Evolutionary conservation across 2,329 filamentous ascomycete genomes (phyloP).

Genomic region (Didymella segeticola): DNA sequence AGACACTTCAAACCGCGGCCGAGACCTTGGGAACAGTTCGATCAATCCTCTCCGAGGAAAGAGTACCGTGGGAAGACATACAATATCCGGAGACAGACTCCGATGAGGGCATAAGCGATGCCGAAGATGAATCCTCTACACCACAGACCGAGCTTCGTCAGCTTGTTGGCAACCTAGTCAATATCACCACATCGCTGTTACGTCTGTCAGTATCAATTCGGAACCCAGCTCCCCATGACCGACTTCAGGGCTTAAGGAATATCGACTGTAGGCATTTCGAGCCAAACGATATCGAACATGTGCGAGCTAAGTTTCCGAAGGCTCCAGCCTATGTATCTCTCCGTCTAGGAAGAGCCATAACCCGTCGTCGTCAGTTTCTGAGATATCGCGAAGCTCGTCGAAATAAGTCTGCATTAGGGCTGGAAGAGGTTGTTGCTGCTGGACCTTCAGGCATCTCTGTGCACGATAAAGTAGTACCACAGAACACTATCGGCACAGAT

Average conservation of each 20-base stretch:
- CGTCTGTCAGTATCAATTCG: slow-evolving; percentile 40
- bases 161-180: slow-evolving; percentile 23
- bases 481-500: too few relatives aligned
- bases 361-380: slow-evolving; percentile 39
- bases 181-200: slow-evolving; percentile 40
- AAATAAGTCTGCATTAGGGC: slow-evolving; percentile 15
- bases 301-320: slow-evolving; percentile 32
- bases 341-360: slow-evolving; percentile 40
- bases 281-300: slow-evolving; percentile 36
- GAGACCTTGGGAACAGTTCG: slow-evolving; percentile 19
- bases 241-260: slow-evolving; percentile 28
- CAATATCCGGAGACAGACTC: slow-evolving; percentile 23
- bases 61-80: slow-evolving; percentile 27
- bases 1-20: slow-evolving; percentile 31
- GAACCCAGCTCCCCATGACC: slow-evolving; percentile 41
- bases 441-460: too few relatives aligned
- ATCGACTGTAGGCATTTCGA: slow-evolving; percentile 31
- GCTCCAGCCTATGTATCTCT: slow-evolving; percentile 22
- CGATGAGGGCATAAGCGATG: slow-evolving; percentile 1
- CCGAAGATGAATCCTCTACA: slow-evolving; percentile 4
- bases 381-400: slow-evolving; percentile 39
- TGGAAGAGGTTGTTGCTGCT: too few relatives aligned
- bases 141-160: slow-evolving; percentile 25
- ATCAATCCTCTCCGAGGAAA: slow-evolving; percentile 20
- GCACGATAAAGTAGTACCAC: too few relatives aligned